Base-by-base conservation (phyloP, 352 stramenopile genomes). In the Phytophthora fragariae region DNA sequence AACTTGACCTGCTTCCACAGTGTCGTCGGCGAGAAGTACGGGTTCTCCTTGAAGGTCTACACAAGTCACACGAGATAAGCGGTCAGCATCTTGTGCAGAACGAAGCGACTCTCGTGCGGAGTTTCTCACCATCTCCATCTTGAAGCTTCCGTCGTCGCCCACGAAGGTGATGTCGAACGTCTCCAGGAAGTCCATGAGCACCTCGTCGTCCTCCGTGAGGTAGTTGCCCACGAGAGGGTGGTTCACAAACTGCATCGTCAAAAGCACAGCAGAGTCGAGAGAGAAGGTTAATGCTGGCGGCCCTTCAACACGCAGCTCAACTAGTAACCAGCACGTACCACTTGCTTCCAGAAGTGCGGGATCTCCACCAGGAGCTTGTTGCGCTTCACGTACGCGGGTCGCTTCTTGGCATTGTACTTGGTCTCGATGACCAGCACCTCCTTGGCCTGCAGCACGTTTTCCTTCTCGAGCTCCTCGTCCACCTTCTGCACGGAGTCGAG, bases 1-100 rank as follows among this genome's bases (percentile, higher is more conserved):
- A 86, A 92, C 55, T 75, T 86, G 33, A 95, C 76, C 56, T 92
- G 74, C 76, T 93, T 93, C 80, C 83, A 95, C 19, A 95, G 65
- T 57, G 72, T 77, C 52, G 62, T 76, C 47, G 80, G 77, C 33
- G 58, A 73, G 49, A 95, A 82, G 69, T 79, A 92, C 37, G 82
- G 78, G 78, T 95, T 95, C 69, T 93, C 85, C 56, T 75, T 79
- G 52, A 95, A 88, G 15, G 65, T 87, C 84, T 93, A 52, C 24
- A 24, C 35, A 17, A 35, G 21, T 37, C 29, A 65, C 66, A 60
- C 33, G 66, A 50, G 44, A 50, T 9, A 7, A 54, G 31, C 37
- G 37, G 33, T 35, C 39, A 53, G 17, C 29, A 29, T 37, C 44
- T 5, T 15, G 10, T 44, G 14, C 35, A 44, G 2, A 4, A 17